phyloP scores from a whole-genome alignment of 164 flowering plant genomes.

The Piper betle region DNA sequence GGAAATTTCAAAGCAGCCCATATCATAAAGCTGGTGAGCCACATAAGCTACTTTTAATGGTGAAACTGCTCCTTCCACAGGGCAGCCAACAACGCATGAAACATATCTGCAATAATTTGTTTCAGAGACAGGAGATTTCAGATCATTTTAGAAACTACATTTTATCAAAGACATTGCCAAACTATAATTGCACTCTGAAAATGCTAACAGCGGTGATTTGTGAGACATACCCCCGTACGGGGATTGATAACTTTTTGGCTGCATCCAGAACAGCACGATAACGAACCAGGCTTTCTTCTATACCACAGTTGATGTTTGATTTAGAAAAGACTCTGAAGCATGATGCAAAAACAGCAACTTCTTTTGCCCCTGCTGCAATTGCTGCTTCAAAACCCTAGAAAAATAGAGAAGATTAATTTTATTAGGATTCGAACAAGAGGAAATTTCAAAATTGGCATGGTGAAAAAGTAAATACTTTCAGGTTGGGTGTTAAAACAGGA shows the following conservation, averaged over 20 bases:
- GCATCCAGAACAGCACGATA: slow-evolving; percentile 68
- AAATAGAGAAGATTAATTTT: no score
- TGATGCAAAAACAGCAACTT: slow-evolving; percentile 88
- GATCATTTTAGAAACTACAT: no score
- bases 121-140: no score
- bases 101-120: slow-evolving; percentile 42
- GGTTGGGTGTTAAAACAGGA: no score
- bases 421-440: no score
- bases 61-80: slow-evolving; percentile 71
- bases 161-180: no score
- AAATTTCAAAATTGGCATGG: no score
- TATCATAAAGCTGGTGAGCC: slow-evolving; percentile 71
- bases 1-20: slow-evolving; percentile 98
- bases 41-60: slow-evolving; percentile 90
- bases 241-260: slow-evolving; percentile 67
- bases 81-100: slow-evolving; percentile 93
- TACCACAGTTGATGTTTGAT: slow-evolving; percentile 88
- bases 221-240: slow-evolving; percentile 77
- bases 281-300: slow-evolving; percentile 79
- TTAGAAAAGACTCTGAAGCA: slow-evolving; percentile 93
- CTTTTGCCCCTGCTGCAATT: slow-evolving; percentile 91
- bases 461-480: no score
- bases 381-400: slow-evolving; percentile 90
- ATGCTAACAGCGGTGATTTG: neutral
- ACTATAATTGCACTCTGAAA: no score